Base-by-base conservation (phyloP, 805 yeast genomes). In the Ogataea nakhonphanomensis region DNA sequence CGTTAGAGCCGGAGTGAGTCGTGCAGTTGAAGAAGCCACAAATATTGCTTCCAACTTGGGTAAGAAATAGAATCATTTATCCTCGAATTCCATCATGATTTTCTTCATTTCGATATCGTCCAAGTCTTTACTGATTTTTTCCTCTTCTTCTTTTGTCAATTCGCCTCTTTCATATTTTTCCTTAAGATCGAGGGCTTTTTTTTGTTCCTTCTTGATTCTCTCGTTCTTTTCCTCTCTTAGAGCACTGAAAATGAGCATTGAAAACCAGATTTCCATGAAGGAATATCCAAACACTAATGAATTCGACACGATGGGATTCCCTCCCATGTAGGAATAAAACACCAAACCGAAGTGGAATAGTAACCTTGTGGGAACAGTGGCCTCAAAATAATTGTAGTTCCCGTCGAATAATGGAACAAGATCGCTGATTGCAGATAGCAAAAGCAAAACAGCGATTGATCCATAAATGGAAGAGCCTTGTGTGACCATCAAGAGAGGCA, bases 11-110 rank as follows among this genome's bases (percentile, higher is more conserved):
- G 91, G 88, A 17, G 84, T 93, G 54, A 78, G 95, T 34, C 75
- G 88, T 54, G 96, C 95, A 28, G 84, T 93, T 20, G 88, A 86
- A 62, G 95, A 88, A 59, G 91, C 97, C 25, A 87, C 97, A n/a
- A 74, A 74, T 44, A 84, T 89, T 41, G 89, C 96, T 10, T 58
- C 74, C 26, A 62, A 63, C 25, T 53, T 78, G 30, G 83, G 82
- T 14, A 76, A 76, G 65, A 74, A 78, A 54, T 65, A 54, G 46
- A 13, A 2, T 11, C 25, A 36, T 29, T 39, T 40, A 15, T 36
- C 46, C 27, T 52, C 42, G 29, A 62, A 57, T 33, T 64, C 66
- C 6, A 43, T 26, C 58, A 64, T 59, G 17, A 64, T 49, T 41
- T 50, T 61, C 30, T 61, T 38, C 41, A 54, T 55, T 44, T 63